These are phyloP conservation scores for Helicocarpus griseus DNA, from an alignment of 2,329 filamentous ascomycete species.

Conservation along the genomic window DNA sequence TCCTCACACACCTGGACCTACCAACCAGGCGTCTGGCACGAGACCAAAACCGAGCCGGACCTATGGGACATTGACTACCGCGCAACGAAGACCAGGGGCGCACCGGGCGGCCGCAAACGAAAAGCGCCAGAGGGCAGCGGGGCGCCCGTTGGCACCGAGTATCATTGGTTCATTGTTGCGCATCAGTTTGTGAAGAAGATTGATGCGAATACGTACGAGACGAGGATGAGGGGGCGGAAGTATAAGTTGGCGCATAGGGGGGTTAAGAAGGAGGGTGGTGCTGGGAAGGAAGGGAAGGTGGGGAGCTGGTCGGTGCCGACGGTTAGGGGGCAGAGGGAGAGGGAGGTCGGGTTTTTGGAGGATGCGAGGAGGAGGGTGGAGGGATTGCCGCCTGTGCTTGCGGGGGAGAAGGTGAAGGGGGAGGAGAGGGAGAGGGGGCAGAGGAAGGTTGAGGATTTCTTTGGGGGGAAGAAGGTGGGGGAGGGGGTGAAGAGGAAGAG, in stretches of 20 bases:
- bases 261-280: too few relatives aligned
- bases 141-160: conserved; percentile 26
- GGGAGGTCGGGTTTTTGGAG: conserved; percentile 24
- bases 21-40: conserved; percentile 25
- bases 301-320: conserved; percentile 27
- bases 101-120: conserved; percentile 9
- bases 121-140: conserved; percentile 24
- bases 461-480: conserved; percentile 11
- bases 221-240: conserved; percentile 24
- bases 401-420: conserved; percentile 24
- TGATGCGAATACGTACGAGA: conserved; percentile 29
- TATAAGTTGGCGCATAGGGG: conserved; percentile 26
- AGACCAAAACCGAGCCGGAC: conserved; percentile 28
- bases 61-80: conserved; percentile 26
- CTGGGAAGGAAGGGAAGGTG: conserved; percentile 19
- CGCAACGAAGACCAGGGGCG: conserved; percentile 22
- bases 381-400: conserved; percentile 24
- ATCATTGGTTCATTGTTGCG: conserved; percentile 26
- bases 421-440: conserved; percentile 24
- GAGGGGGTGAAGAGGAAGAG: conserved; percentile 14
- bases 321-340: conserved; percentile 25
- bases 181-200: conserved; percentile 29
- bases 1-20: conserved; percentile 31
- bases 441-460: conserved; percentile 22
- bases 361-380: conserved; percentile 25